These are phyloP conservation scores for Coemansia sp. DNA, from an alignment of 192 early-diverging fungal genomes.

Conservation along the genomic window DNA sequence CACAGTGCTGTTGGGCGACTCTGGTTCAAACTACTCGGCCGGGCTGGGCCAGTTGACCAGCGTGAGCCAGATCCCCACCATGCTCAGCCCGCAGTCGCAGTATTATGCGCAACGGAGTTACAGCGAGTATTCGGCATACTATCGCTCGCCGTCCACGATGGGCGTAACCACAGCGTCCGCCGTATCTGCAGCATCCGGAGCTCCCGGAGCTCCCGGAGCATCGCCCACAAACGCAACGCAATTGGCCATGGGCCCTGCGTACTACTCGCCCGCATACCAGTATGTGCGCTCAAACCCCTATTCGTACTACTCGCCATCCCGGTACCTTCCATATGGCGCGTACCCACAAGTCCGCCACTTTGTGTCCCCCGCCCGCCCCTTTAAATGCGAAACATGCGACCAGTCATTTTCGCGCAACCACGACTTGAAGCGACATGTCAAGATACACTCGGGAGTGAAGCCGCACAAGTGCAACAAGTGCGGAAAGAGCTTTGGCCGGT, in stretches of 20 bases:
- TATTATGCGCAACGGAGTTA: slow-evolving; percentile 34
- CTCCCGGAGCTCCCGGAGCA: not conserved
- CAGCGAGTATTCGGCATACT: slow-evolving; percentile 48
- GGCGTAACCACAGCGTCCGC: slow-evolving; percentile 14
- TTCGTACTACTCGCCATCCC: slow-evolving; percentile 49
- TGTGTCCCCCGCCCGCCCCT: slow-evolving; percentile 55
- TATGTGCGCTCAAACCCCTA: slow-evolving; percentile 37
- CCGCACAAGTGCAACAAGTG: slow-evolving; percentile 74
- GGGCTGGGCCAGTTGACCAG: not conserved
- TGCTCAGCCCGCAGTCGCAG: slow-evolving; percentile 14
- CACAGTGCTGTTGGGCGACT: slow-evolving; percentile 26
- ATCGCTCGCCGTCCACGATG: slow-evolving; percentile 44
- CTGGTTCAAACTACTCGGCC: no score
- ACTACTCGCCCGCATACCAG: slow-evolving; percentile 46
- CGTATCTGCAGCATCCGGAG: not conserved
- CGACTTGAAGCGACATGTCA: slow-evolving; percentile 73
- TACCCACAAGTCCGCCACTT: slow-evolving; percentile 54
- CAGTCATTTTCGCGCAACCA: slow-evolving; percentile 71
- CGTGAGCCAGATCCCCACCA: slow-evolving; percentile 15
- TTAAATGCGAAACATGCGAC: slow-evolving; percentile 58
- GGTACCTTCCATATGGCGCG: slow-evolving; percentile 50
- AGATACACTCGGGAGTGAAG: slow-evolving; percentile 74
- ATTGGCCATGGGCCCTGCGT: slow-evolving; percentile 29
- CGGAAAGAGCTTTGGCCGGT: slow-evolving; percentile 71
- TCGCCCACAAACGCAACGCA: slow-evolving; percentile 18